A percentile compares a stretch with the other conserved stretches of the same genome.
These are phyloP conservation scores for Grigorovia yakushimaensis DNA, from an alignment of 805 yeast genomes.

Conservation along the genomic window DNA sequence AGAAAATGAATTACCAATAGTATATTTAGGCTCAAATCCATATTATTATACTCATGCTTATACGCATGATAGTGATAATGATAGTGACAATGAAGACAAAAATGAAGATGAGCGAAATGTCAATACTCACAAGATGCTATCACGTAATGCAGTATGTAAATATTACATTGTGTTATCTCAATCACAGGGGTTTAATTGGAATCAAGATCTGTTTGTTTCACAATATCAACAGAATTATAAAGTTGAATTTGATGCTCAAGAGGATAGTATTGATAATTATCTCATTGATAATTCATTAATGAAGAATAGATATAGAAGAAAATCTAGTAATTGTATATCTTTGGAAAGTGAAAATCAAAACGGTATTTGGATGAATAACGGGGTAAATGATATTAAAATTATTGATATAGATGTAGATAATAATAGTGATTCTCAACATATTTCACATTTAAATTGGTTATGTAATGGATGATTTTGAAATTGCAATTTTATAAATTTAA, in stretches of 20 bases:
- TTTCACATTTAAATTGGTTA: slow-evolving; percentile 1
- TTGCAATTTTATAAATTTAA: no score
- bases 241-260: slow-evolving; percentile 17
- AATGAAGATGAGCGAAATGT: not conserved
- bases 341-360: slow-evolving; percentile 20
- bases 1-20: slow-evolving; percentile 3
- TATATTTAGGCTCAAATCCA: not conserved
- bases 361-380: slow-evolving; percentile 13
- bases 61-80: not conserved
- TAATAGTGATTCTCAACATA: not conserved
- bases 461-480: not conserved
- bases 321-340: slow-evolving; percentile 20
- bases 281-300: not conserved
- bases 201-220: slow-evolving; percentile 66
- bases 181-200: slow-evolving; percentile 68
- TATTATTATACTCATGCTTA: not conserved
- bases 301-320: slow-evolving; percentile 17
- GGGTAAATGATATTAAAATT: not conserved
- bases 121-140: not conserved
- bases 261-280: slow-evolving; percentile 8
- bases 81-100: not conserved
- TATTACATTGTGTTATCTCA: slow-evolving; percentile 29
- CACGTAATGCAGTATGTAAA: not conserved
- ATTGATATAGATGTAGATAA: not conserved
- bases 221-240: slow-evolving; percentile 52